Conservation (phyloP, 305 asterid species). For the Rubia occidens region DNA sequence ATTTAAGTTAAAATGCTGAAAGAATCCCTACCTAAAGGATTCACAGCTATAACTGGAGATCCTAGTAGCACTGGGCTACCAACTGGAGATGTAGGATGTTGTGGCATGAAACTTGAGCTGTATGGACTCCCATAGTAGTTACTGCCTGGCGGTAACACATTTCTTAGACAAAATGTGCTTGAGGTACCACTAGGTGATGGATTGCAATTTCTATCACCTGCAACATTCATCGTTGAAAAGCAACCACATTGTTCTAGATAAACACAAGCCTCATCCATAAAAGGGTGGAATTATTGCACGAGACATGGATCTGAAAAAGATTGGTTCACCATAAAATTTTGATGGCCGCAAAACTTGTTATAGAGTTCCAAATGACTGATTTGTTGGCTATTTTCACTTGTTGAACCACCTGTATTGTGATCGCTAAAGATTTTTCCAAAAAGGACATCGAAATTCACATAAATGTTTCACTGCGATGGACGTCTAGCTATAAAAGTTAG, state of each 20-base stretch:
- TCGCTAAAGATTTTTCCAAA: conserved; percentile 52
- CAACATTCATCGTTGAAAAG: conserved; percentile 33
- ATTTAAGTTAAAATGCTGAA: too few species aligned
- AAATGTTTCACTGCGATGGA: conserved; percentile 42
- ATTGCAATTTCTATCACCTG: too few species aligned
- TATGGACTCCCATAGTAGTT: conserved; percentile 47
- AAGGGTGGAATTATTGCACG: conserved; percentile 58
- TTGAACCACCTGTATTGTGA: conserved; percentile 38
- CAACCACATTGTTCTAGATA: conserved; percentile 41
- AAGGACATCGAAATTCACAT: conserved; percentile 39
- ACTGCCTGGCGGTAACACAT: conserved; percentile 33
- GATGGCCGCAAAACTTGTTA: conserved; percentile 56
- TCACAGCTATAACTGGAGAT: conserved; percentile 45
- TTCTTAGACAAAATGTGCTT: conserved; percentile 41
- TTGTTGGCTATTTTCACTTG: conserved; percentile 37
- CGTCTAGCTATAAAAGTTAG: too few species aligned
- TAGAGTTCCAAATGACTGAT: conserved; percentile 37
- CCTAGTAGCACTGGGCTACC: conserved; percentile 69
- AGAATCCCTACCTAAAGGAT: conserved; percentile 39
- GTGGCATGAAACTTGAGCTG: conserved; percentile 44
- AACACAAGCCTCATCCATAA: conserved; percentile 44
- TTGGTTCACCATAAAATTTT: conserved; percentile 50
- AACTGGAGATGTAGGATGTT: conserved; percentile 53
- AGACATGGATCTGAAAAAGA: conserved; percentile 50
- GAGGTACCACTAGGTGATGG: conserved; percentile 31